These are phyloP conservation scores for Pezicula neosporulosa DNA, from an alignment of 2,329 filamentous ascomycete species.

Conservation along the genomic window DNA sequence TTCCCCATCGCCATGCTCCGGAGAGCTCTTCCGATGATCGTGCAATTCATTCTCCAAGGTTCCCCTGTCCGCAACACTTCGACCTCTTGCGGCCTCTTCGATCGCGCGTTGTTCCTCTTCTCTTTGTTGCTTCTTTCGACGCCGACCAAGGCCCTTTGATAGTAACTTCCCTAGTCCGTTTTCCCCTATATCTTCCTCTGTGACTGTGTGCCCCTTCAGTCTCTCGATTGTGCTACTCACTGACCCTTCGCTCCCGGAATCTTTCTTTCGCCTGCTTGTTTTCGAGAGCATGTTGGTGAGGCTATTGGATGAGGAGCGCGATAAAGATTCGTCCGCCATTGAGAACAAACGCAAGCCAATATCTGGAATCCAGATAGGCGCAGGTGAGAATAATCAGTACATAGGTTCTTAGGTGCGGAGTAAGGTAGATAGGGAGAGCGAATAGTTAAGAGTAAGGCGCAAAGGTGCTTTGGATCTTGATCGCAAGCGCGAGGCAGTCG, in stretches of 20 bases:
- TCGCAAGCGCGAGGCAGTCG: no score
- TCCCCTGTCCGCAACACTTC: constrained; percentile 27
- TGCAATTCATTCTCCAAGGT: constrained; percentile 23
- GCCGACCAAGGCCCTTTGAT: constrained; percentile 46
- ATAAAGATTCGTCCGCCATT: constrained; percentile 23
- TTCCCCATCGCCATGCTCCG: constrained; percentile 13
- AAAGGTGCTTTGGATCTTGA: background rate
- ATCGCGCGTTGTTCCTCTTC: constrained; percentile 34
- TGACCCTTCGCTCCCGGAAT: constrained; percentile 8
- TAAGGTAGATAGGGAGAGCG: background rate
- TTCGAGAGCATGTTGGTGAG: constrained; percentile 24
- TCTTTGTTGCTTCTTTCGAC: constrained; percentile 42
- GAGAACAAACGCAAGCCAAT: constrained; percentile 18
- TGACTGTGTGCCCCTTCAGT: constrained; percentile 13
- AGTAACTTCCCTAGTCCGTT: constrained; percentile 48
- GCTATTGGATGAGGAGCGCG: constrained; percentile 16
- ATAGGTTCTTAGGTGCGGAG: background rate
- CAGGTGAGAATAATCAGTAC: background rate
- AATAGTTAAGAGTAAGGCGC: background rate
- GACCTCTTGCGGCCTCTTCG: constrained; percentile 30
- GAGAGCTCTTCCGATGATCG: background rate
- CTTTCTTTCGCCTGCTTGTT: constrained; percentile 14
- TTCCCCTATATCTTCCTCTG: constrained; percentile 17
- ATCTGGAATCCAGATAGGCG: background rate
- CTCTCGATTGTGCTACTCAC: constrained; percentile 23